Conservation (phyloP, 2,329 filamentous ascomycete genomes). For the Keithomyces neogunnii region DNA sequence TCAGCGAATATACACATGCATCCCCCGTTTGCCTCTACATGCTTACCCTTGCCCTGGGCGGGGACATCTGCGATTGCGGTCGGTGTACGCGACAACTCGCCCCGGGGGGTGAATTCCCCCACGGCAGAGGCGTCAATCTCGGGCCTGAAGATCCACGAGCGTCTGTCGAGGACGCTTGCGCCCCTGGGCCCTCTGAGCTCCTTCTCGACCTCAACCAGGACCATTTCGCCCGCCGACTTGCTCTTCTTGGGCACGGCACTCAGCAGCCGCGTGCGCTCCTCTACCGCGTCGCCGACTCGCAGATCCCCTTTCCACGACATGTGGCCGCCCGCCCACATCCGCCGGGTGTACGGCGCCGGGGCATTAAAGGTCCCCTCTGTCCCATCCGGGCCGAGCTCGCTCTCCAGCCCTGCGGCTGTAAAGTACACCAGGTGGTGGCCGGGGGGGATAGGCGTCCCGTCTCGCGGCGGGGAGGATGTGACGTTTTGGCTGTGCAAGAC, state of each 20-base stretch:
- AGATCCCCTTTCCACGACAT: constrained; percentile 44
- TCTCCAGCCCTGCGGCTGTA: constrained; percentile 46
- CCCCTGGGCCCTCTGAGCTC: constrained; percentile 43
- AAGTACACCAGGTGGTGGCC: constrained; percentile 59
- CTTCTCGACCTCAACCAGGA: constrained; percentile 57
- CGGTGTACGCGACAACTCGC: constrained; percentile 11
- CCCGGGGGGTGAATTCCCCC: constrained; percentile 10
- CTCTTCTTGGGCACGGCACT: constrained; percentile 47
- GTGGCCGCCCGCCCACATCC: constrained; percentile 61
- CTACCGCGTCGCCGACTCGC: constrained; percentile 44
- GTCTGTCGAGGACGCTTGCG: constrained; percentile 43
- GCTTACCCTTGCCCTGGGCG: constrained; percentile 10
- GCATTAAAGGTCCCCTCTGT: constrained; percentile 54
- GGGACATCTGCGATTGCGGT: constrained; percentile 18
- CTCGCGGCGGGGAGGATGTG: constrained; percentile 25
- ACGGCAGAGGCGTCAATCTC: constrained; percentile 17
- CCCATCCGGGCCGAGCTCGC: constrained; percentile 48
- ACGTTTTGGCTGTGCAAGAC: constrained; percentile 30
- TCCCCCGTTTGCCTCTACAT: background rate
- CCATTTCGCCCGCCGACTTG: constrained; percentile 49
- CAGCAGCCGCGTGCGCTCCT: constrained; percentile 47
- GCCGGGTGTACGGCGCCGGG: constrained; percentile 47
- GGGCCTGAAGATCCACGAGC: constrained; percentile 41
- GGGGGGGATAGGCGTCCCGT: constrained; percentile 43
- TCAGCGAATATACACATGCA: background rate